Evolutionary conservation across 768 basidiomycete genomes (phyloP).

Genomic region (Hypholoma fasciculare): DNA sequence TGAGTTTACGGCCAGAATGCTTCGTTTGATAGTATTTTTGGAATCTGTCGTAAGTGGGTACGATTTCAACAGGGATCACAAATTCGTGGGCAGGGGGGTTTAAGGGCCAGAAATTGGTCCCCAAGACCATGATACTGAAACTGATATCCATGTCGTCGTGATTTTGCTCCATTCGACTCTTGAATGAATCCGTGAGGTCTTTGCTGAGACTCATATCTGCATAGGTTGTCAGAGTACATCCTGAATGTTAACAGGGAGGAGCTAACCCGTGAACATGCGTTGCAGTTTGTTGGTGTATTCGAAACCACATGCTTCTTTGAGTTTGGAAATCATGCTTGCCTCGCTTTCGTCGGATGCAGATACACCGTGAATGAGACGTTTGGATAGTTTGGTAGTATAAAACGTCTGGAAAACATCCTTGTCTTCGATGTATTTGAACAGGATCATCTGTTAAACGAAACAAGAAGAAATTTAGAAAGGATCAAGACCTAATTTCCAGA

Average conservation of each 20-base stretch:
- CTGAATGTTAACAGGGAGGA: background rate
- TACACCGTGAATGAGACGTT: constrained; percentile 86
- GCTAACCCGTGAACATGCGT: constrained; percentile 92
- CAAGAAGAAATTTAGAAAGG: constrained; percentile 14
- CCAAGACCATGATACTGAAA: constrained; percentile 91
- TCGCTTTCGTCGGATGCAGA: constrained; percentile 97
- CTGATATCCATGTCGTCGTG: constrained; percentile 87
- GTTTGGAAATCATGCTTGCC: constrained; percentile 95
- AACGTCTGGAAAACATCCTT: constrained; percentile 99
- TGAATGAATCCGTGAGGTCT: constrained; percentile 94
- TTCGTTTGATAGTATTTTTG: constrained; percentile 91
- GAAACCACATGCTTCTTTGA: constrained; percentile 96
- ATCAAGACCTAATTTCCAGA: background rate
- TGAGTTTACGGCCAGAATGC: constrained; percentile 92
- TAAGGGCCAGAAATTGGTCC: constrained; percentile 95
- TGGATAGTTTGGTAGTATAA: constrained; percentile 92
- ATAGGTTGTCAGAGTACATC: background rate
- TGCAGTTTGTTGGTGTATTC: constrained; percentile 96
- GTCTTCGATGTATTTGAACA: constrained; percentile 98
- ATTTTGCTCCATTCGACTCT: constrained; percentile 86
- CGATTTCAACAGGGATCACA: constrained; percentile 84
- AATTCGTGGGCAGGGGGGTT: constrained; percentile 83
- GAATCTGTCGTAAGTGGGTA: constrained; percentile 88
- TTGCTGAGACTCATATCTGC: constrained; percentile 94
- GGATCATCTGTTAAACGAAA: constrained; percentile 71